A percentile compares a stretch with the other conserved stretches of the same genome.
These are phyloP conservation scores for Ligustrum vulgare DNA, from an alignment of 257 asterid species.

Conservation along the genomic window DNA sequence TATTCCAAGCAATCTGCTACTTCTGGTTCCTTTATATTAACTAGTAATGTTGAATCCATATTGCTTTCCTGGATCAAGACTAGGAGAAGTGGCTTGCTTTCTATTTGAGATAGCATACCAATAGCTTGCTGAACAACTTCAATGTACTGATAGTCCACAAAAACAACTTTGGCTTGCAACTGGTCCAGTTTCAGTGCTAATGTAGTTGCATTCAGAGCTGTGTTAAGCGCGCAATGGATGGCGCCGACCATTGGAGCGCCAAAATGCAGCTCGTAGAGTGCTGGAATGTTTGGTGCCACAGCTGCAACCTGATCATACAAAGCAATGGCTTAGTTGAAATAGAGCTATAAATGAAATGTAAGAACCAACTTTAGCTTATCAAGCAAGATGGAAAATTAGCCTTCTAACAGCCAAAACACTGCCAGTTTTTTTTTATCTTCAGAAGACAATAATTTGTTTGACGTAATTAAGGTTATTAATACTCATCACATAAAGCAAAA, in stretches of 20 bases:
- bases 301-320: slow-evolving; percentile 50
- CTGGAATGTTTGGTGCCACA: slow-evolving; percentile 68
- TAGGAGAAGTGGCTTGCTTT: slow-evolving; percentile 30
- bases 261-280: slow-evolving; percentile 64
- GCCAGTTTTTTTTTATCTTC: too few species aligned
- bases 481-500: too few species aligned
- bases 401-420: too few species aligned
- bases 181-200: slow-evolving; percentile 43
- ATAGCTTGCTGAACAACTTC: slow-evolving; percentile 43
- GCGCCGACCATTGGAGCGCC: slow-evolving; percentile 76
- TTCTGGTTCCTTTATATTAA: not conserved
- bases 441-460: too few species aligned
- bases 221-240: slow-evolving; percentile 55
- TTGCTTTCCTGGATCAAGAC: slow-evolving; percentile 40
- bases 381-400: too few species aligned
- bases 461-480: too few species aligned
- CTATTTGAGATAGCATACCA: slow-evolving; percentile 24
- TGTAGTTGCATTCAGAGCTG: slow-evolving; percentile 40
- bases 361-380: not conserved
- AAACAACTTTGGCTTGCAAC: slow-evolving; percentile 50
- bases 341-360: not conserved
- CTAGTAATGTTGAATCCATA: not conserved
- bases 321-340: not conserved
- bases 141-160: slow-evolving; percentile 49
- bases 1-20: slow-evolving; percentile 29